Conservation (phyloP, 2,329 filamentous ascomycete species). For the Alternaria sp. region DNA sequence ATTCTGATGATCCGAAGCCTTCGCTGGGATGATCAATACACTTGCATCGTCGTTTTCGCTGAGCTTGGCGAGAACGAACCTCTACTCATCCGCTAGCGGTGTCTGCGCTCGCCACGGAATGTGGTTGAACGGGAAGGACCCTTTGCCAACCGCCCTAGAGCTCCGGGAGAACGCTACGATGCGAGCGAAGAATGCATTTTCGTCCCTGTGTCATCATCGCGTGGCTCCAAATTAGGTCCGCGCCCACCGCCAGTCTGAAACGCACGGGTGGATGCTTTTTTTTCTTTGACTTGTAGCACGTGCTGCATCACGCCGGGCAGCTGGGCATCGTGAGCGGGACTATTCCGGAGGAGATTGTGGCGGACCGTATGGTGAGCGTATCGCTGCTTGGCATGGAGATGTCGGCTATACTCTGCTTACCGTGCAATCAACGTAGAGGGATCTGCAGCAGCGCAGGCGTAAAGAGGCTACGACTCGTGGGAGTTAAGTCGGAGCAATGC, state of each 20-base stretch:
- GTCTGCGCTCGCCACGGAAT: slow-evolving; percentile 2
- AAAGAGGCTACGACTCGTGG: slow-evolving; percentile 1
- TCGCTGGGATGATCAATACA: not conserved
- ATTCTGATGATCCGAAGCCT: not conserved
- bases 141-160: not conserved
- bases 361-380: slow-evolving; percentile 1
- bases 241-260: slow-evolving; percentile 15
- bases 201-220: slow-evolving; percentile 9
- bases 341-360: slow-evolving; percentile 13
- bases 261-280: slow-evolving; percentile 16
- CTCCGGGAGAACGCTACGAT: slow-evolving; percentile 5
- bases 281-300: slow-evolving; percentile 13
- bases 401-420: slow-evolving; percentile 4
- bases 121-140: slow-evolving; percentile 5
- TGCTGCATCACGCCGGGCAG: slow-evolving; percentile 19
- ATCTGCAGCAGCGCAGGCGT: slow-evolving; percentile 3
- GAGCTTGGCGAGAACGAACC: slow-evolving; percentile 14
- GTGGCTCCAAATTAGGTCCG: slow-evolving; percentile 7
- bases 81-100: slow-evolving; percentile 2
- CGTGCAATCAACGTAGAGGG: slow-evolving; percentile 1
- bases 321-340: slow-evolving; percentile 6
- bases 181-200: slow-evolving; percentile 4
- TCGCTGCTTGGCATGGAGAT: not conserved
- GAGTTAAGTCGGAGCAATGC: slow-evolving; percentile 14
- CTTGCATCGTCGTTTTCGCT: slow-evolving; percentile 6